Conservation (phyloP, 805 yeast genomes). For the Kodamaea restingae region DNA sequence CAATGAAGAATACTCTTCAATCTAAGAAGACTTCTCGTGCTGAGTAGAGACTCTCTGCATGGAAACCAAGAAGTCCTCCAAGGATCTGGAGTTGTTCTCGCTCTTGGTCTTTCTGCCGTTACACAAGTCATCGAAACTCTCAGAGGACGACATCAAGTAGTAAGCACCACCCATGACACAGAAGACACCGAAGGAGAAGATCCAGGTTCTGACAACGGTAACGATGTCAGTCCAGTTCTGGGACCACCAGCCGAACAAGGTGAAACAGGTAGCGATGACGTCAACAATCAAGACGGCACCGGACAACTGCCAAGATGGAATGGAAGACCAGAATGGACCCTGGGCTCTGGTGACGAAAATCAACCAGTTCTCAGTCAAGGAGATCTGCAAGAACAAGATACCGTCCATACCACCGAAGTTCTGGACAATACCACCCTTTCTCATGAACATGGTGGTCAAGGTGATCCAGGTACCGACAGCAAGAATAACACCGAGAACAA, state of each 20-base stretch:
- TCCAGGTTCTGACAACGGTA: slow-evolving; percentile 90
- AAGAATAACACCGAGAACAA: slow-evolving; percentile 76
- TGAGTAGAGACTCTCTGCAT: slow-evolving; percentile 89
- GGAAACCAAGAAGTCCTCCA: slow-evolving; percentile 80
- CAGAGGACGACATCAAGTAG: slow-evolving; percentile 85
- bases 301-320: slow-evolving; percentile 94
- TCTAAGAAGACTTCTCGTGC: slow-evolving; percentile 74
- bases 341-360: slow-evolving; percentile 94
- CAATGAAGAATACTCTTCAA: background rate
- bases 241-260: slow-evolving; percentile 96
- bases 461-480: slow-evolving; percentile 95
- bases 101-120: slow-evolving; percentile 71
- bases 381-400: slow-evolving; percentile 88
- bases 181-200: slow-evolving; percentile 96
- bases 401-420: slow-evolving; percentile 91
- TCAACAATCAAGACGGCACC: slow-evolving; percentile 92
- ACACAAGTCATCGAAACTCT: slow-evolving; percentile 76
- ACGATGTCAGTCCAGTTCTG: slow-evolving; percentile 97
- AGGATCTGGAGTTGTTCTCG: slow-evolving; percentile 56
- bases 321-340: slow-evolving; percentile 97
- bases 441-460: slow-evolving; percentile 87
- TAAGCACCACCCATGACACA: slow-evolving; percentile 95
- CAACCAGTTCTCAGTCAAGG: slow-evolving; percentile 95
- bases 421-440: slow-evolving; percentile 91
- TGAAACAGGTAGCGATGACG: slow-evolving; percentile 86